Conservation (phyloP, 495 filamentous ascomycete genomes). For the Aspergillus homomorphus region DNA sequence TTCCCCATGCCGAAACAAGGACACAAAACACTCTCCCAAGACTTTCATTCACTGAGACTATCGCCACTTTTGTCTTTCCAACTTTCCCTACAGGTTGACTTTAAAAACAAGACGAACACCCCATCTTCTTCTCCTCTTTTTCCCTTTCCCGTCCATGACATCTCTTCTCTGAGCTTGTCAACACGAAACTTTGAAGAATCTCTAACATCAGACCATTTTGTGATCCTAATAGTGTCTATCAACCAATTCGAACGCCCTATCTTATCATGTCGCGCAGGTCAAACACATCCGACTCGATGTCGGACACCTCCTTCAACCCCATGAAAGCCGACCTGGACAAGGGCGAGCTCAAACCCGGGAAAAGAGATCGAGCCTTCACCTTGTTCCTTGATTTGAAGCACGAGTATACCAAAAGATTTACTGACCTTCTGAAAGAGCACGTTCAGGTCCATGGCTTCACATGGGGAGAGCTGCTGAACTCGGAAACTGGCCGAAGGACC, state of each 20-base stretch:
- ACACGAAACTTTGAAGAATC: too few species aligned
- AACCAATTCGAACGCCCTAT: not conserved
- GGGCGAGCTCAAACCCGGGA: conserved; percentile 6
- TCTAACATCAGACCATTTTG: not conserved
- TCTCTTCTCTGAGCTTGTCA: not conserved
- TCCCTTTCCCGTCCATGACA: not conserved
- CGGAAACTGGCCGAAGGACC: not conserved
- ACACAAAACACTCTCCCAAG: too few species aligned
- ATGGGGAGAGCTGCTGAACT: conserved; percentile 1
- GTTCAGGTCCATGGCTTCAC: not conserved
- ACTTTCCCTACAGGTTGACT: not conserved
- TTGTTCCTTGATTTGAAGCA: conserved; percentile 21
- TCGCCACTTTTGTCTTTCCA: not conserved
- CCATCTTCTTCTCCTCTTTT: not conserved
- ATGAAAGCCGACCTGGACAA: conserved; percentile 15
- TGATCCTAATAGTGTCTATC: too few species aligned
- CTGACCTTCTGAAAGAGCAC: conserved; percentile 6
- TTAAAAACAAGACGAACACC: not conserved
- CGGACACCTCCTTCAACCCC: not conserved
- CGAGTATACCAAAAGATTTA: conserved; percentile 14
- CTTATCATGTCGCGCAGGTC: not conserved
- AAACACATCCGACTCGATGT: not conserved
- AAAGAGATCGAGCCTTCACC: conserved; percentile 16
- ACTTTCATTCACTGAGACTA: not conserved
- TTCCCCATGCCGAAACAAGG: too few species aligned